Conservation (phyloP, 2,329 filamentous ascomycete species). For the Helotiales sp. region DNA sequence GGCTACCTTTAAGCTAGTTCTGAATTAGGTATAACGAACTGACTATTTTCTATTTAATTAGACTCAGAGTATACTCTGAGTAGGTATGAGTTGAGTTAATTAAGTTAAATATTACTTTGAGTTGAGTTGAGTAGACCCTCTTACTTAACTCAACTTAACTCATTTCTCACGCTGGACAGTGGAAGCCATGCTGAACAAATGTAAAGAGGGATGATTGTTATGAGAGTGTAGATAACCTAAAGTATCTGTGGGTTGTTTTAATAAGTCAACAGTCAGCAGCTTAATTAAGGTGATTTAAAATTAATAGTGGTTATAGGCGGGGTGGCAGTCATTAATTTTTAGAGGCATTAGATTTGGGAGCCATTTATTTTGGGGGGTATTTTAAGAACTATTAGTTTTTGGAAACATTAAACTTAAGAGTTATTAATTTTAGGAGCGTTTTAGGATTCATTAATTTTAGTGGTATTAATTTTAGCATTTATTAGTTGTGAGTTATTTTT, state of each 20-base stretch:
- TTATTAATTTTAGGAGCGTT: background rate
- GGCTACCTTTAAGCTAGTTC: too few relatives aligned
- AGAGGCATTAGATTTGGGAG: background rate
- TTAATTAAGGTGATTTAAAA: background rate
- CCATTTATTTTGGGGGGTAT: background rate
- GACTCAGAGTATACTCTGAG: too few relatives aligned
- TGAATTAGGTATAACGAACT: too few relatives aligned
- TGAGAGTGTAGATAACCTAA: background rate
- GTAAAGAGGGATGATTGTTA: background rate
- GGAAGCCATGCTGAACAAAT: background rate
- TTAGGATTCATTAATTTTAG: background rate
- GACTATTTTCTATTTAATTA: too few relatives aligned
- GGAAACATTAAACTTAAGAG: background rate
- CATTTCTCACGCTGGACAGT: too few relatives aligned
- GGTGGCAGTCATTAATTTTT: background rate
- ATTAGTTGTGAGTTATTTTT: too few relatives aligned
- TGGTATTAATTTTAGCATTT: background rate
- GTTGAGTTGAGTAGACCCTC: too few relatives aligned
- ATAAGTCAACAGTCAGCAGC: background rate
- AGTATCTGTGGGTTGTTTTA: slow-evolving; percentile 2
- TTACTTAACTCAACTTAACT: too few relatives aligned
- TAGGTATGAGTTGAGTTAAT: too few relatives aligned
- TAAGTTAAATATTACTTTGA: too few relatives aligned
- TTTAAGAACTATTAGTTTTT: background rate
- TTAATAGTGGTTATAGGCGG: background rate